Evolutionary conservation across 2,329 filamentous ascomycete species (phyloP), one percentile per base, ranked within the genome.

Genomic region (Colletotrichum sidae): DNA sequence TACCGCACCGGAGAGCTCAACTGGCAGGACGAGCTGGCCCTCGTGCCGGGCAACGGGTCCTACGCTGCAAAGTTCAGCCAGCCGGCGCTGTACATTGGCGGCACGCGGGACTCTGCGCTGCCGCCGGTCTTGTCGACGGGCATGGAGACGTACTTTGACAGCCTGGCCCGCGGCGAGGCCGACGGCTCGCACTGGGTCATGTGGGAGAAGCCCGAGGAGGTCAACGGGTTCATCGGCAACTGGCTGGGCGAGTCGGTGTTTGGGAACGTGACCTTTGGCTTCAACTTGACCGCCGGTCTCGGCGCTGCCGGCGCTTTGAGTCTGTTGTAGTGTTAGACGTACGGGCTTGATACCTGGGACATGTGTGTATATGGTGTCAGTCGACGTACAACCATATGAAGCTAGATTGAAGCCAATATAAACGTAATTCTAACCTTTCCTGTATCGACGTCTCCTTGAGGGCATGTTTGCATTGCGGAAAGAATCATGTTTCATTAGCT

Each of bases 1-100:
- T 99, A 98, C 79, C 89, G 93, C 49, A 91, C 87, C 2, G 83
- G 87, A 10, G 81, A 87, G 75, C 77, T 90, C 65, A 97, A 97
- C 77, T 92, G 83, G 74, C 84, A 92, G 51, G 93, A 97, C 68
- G 96, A 97, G 73, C 69, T 76, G 49, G 75, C 81, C 39, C 79
- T 92, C 4, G 25, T 66, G 25, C 47, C 58, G 0, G 66, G 34
- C 82, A 73, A 81, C 86, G 57, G 84, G 88, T 45, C 88, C 88
- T 68, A 44, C 6, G 52, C 70, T n/a, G 69, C 59, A 9, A 81
- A 77, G 60, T 82, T 89, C 62, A 77, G 81, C 33, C 77, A 85
- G 67, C 91, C 91, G 0, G 82, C 87, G 2, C 80, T 96, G 70
- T 91, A 93, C 73, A 84, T 97, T 64, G 83, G 86, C 67, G 92